phyloP scores from a whole-genome alignment of 441 rosid genomes.

The Syzygium malaccense region DNA sequence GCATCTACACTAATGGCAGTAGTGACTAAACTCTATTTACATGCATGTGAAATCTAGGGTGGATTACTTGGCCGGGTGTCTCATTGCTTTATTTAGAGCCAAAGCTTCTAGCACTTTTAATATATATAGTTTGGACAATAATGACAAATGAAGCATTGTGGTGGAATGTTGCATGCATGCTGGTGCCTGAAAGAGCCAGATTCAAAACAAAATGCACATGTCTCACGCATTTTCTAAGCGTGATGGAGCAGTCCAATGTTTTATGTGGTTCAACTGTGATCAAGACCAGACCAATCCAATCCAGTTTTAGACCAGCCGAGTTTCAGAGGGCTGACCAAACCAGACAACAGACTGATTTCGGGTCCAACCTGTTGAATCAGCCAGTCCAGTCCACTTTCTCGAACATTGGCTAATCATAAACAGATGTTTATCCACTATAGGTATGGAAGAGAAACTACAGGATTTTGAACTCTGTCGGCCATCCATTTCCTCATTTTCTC shows the following conservation, averaged over 20 bases:
- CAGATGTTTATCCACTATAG: neutral
- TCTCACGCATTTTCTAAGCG: neutral
- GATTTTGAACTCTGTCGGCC: neutral
- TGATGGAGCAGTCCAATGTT: neutral
- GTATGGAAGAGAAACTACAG: neutral
- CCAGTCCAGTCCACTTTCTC: neutral
- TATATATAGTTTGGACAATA: neutral
- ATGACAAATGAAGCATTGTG: neutral
- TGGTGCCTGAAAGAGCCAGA: neutral
- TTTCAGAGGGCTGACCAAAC: neutral
- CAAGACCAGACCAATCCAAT: neutral
- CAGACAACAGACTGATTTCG: neutral
- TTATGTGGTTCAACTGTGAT: neutral
- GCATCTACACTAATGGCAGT: neutral
- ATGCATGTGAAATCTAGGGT: neutral
- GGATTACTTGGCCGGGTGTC: neutral
- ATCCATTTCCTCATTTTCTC: neutral
- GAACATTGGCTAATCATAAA: neutral
- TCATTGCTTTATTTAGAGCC: neutral
- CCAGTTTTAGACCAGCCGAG: neutral
- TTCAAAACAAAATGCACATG: neutral
- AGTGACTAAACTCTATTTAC: neutral
- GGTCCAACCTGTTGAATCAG: neutral
- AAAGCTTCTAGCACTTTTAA: neutral
- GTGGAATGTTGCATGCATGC: neutral